phyloP scores from a whole-genome alignment of 208 protist genomes.

The Trypanosoma lewisi region DNA sequence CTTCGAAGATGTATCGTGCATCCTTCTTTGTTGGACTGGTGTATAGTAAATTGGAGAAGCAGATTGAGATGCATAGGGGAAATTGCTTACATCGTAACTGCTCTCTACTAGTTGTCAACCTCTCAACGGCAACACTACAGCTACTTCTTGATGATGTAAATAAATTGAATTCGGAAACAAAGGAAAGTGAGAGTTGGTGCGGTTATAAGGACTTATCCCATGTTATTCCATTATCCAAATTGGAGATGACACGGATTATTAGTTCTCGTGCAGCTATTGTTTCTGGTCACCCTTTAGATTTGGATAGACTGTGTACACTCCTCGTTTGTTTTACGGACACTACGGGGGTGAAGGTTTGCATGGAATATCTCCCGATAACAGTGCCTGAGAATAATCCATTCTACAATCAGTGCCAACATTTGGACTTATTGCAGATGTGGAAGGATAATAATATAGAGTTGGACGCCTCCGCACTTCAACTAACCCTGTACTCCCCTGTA shows the following conservation, averaged over 20 bases:
- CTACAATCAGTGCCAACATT: slow-evolving; percentile 55
- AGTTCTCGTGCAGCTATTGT: slow-evolving; percentile 62
- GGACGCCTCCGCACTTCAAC: slow-evolving; percentile 34
- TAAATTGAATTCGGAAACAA: slow-evolving; percentile 22
- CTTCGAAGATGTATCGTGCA: slow-evolving; percentile 57
- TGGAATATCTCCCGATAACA: slow-evolving; percentile 57
- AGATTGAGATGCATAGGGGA: slow-evolving; percentile 30
- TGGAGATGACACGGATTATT: slow-evolving; percentile 71
- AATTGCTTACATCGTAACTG: slow-evolving; percentile 37
- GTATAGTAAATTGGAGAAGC: slow-evolving; percentile 34
- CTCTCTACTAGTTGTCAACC: slow-evolving; percentile 68
- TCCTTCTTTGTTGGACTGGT: slow-evolving; percentile 63
- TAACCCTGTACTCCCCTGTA: slow-evolving; percentile 71
- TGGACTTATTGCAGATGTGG: slow-evolving; percentile 60
- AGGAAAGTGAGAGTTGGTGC: neutral
- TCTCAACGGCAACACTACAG: slow-evolving; percentile 54
- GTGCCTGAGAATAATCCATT: slow-evolving; percentile 65
- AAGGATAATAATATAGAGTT: slow-evolving; percentile 40
- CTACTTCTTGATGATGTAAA: slow-evolving; percentile 65
- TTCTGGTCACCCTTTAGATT: slow-evolving; percentile 74
- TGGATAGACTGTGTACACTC: slow-evolving; percentile 57
- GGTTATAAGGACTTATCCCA: neutral
- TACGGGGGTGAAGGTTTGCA: slow-evolving; percentile 69
- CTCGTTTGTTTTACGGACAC: slow-evolving; percentile 54
- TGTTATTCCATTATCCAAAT: slow-evolving; percentile 43